Evolutionary conservation across 2,329 filamentous ascomycete species (phyloP), one percentile per base, ranked within the genome.

Genomic region (Beauveria brongniartii): DNA sequence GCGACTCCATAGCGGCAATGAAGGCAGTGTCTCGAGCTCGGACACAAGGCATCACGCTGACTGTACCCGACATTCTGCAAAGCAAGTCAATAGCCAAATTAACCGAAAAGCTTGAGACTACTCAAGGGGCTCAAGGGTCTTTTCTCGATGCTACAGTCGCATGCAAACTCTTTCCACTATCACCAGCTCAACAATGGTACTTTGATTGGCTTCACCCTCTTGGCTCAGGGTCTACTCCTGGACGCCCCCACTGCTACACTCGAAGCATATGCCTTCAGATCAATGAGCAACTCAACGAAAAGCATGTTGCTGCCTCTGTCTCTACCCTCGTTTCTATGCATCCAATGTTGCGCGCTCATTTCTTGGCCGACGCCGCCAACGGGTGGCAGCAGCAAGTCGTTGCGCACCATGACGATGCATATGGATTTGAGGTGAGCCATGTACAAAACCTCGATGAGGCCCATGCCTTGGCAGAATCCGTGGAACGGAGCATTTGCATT

Each of bases 1-100:
- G 66, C 22, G 66, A 67, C 22, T 68, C 66, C 0, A 64, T 65
- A 6, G 47, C 59, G 20, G 65, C 66, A 6, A 67, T 68, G 43
- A 56, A 65, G n/a, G 63, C 67, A 9, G 63, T 63, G 7, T 60
- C 63, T 12, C 48, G 43, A 14, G 63, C 63, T 1, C 61, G 61
- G 14, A 41, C 61, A 1, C 47, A 54, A 5, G 63, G 60, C 24
- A 61, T 65, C 22, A 44, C 40, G 3, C 44, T 66, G 2, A 62
- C 61, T 3, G 64, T 65, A 5, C 43, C 20, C 3, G 43, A 46
- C n/a, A 46, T 46, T 22, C 43, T 46, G 43, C 43, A 46, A 46
- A 46, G 43, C n/a, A 46, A 46, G n/a, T 46, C 43, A 5, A 46
- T 46, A 46, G 43, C n/a, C 10, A 46, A 14, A 5, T 22, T 46